These are phyloP conservation scores for Erythrobasidium hasegawianum DNA, from an alignment of 1,284 basidiomycete genomes.

Conservation along the genomic window DNA sequence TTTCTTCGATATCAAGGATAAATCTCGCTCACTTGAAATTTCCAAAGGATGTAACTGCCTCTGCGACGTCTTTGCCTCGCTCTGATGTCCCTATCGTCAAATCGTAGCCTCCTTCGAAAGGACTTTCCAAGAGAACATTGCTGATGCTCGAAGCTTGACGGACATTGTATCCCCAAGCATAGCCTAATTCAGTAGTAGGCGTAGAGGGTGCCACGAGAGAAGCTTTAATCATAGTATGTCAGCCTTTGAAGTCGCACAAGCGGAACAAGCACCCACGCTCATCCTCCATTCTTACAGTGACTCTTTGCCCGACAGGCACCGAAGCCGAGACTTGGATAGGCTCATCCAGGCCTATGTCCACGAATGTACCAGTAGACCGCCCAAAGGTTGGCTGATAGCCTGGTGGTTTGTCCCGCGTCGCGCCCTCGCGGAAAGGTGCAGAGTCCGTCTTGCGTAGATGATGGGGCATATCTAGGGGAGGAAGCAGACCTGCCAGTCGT, in stretches of 20 bases:
- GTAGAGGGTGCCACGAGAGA: conserved; percentile 45
- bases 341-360: conserved; percentile 46
- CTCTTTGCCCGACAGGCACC: neutral
- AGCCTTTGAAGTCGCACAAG: neutral
- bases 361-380: conserved; percentile 34
- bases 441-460: conserved; percentile 47
- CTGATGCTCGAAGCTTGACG: conserved; percentile 43
- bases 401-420: conserved; percentile 36
- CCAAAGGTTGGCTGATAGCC: conserved; percentile 2
- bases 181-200: conserved; percentile 43
- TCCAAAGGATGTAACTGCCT: neutral
- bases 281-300: conserved; percentile 3
- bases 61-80: conserved; percentile 40
- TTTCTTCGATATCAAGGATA: conserved; percentile 3
- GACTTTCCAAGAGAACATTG: conserved; percentile 35
- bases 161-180: conserved; percentile 48
- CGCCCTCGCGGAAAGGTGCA: conserved; percentile 46
- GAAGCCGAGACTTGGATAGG: conserved; percentile 30
- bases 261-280: neutral
- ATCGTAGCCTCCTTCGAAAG: conserved; percentile 43
- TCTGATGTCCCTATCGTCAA: conserved; percentile 48
- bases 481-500: conserved; percentile 47
- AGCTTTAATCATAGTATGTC: conserved; percentile 16
- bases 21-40: neutral
- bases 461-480: conserved; percentile 48